Evolutionary conservation across 441 rosid species (phyloP), one percentile per base, ranked within the genome.

Genomic region (Pelargonium australe): DNA sequence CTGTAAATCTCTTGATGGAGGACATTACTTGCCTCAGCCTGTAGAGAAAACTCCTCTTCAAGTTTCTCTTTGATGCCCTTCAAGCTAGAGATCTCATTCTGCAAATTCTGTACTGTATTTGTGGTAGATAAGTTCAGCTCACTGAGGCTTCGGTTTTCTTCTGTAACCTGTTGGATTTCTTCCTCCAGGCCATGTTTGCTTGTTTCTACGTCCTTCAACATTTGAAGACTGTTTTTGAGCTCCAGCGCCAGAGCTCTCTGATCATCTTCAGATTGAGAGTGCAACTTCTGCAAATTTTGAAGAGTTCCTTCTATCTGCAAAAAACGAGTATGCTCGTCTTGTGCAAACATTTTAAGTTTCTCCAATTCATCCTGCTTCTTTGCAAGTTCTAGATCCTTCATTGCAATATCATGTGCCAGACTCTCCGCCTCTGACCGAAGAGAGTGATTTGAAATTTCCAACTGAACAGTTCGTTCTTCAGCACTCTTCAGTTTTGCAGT

Each of bases 301-400:
- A 95, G 82, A 53, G 86, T 77, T 61, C 80, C 83, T 83, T 83
- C 91, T 20, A 88, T 81, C 69, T 91, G 80, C 69, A 77, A 51
- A 76, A 91, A 85, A 40, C 73, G 86, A 47, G 82, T 80, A 20
- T 85, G 82, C 76, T 89, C 95, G 58, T 85, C 86, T 71, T 84
- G 82, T 77, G 89, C 73, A 34, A 77, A 70, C 75, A 58, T 61
- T 78, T 88, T 89, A 77, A 92, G 86, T 65, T 82, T 86, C 80
- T 78, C 87, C 78, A 92, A 68, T 74, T 90, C 87, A 9, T 70
- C 79, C 66, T 86, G 86, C 83, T 87, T 90, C 78, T 80, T 79
- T 17, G 70, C 72, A 61, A 92, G 92, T 80, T 92, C 85, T 75
- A 75, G 83, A 82, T 95, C 97, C 76, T 91, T 92, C 67, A 66